Evolutionary conservation across 768 basidiomycete species (phyloP).

Genomic region (Boletus coccyginus): DNA sequence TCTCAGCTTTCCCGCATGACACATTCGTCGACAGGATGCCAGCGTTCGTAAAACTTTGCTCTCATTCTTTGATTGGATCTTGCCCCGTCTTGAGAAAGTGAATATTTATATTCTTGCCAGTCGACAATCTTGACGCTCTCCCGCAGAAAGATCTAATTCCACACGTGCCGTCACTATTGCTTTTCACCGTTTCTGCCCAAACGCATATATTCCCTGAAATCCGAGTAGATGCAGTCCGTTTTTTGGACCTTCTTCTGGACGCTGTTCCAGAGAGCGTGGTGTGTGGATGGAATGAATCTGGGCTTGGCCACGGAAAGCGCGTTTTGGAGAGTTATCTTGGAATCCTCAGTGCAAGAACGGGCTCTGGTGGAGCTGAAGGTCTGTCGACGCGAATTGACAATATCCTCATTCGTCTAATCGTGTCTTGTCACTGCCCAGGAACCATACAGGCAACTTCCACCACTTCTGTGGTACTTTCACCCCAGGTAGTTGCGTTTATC

Average conservation of each 20-base stretch:
- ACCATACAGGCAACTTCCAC: slow-evolving; percentile 51
- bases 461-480: slow-evolving; percentile 62
- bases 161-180: slow-evolving; percentile 70
- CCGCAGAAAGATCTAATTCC: slow-evolving; percentile 67
- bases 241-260: slow-evolving; percentile 73
- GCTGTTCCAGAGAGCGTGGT: slow-evolving; percentile 65
- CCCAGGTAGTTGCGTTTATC: slow-evolving; percentile 43
- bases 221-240: slow-evolving; percentile 81
- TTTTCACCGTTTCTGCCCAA: slow-evolving; percentile 88
- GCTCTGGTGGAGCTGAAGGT: slow-evolving; percentile 59
- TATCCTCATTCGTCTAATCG: neutral
- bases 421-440: slow-evolving; percentile 12
- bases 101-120: slow-evolving; percentile 8
- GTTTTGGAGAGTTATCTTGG: slow-evolving; percentile 79
- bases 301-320: slow-evolving; percentile 53
- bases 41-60: slow-evolving; percentile 72
- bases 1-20: neutral
- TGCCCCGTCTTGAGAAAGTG: slow-evolving; percentile 62
- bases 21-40: slow-evolving; percentile 55
- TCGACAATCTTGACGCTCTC: slow-evolving; percentile 7
- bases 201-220: slow-evolving; percentile 96
- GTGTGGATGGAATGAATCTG: slow-evolving; percentile 61
- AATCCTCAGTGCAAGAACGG: slow-evolving; percentile 68
- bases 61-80: slow-evolving; percentile 68
- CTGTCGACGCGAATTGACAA: slow-evolving; percentile 3